phyloP scores from a whole-genome alignment of 305 asterid genomes.

The Fraxinus ornus region DNA sequence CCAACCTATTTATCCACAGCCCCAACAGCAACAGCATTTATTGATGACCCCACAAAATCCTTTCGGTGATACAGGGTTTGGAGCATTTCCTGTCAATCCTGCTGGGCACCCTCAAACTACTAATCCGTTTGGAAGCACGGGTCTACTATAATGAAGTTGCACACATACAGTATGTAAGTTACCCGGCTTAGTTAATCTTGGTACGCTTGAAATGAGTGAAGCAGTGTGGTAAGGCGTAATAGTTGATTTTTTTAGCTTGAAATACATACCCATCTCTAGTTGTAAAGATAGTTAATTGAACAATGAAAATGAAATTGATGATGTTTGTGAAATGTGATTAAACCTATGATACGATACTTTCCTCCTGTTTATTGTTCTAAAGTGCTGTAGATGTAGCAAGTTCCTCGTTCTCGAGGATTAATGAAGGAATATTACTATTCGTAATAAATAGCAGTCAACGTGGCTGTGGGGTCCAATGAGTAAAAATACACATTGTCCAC shows the following conservation, averaged over 20 bases:
- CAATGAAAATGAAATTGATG: not conserved
- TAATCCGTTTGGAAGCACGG: slow-evolving; percentile 77
- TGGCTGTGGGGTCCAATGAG: too few species aligned
- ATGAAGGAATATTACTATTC: not conserved
- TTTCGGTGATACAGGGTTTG: slow-evolving; percentile 70
- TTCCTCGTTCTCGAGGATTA: not conserved
- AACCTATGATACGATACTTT: not conserved
- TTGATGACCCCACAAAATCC: slow-evolving; percentile 65
- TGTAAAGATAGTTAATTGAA: slow-evolving; percentile 39
- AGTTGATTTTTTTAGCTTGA: slow-evolving; percentile 29
- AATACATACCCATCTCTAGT: slow-evolving; percentile 24
- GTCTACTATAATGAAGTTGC: slow-evolving; percentile 46
- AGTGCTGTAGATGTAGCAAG: not conserved
- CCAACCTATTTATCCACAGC: slow-evolving; percentile 59
- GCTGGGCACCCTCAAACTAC: slow-evolving; percentile 50
- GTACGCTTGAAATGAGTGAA: slow-evolving; percentile 37
- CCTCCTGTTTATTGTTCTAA: not conserved
- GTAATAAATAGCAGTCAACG: too few species aligned
- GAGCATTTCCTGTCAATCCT: slow-evolving; percentile 52
- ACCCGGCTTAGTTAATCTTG: slow-evolving; percentile 49
- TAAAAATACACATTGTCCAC: not conserved
- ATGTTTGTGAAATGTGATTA: not conserved
- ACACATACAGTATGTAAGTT: slow-evolving; percentile 34
- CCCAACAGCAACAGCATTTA: slow-evolving; percentile 45
- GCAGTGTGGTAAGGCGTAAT: slow-evolving; percentile 21